Evolutionary conservation across 2,329 filamentous ascomycete genomes (phyloP).

Genomic region (Fonsecaea multimorphosa): DNA sequence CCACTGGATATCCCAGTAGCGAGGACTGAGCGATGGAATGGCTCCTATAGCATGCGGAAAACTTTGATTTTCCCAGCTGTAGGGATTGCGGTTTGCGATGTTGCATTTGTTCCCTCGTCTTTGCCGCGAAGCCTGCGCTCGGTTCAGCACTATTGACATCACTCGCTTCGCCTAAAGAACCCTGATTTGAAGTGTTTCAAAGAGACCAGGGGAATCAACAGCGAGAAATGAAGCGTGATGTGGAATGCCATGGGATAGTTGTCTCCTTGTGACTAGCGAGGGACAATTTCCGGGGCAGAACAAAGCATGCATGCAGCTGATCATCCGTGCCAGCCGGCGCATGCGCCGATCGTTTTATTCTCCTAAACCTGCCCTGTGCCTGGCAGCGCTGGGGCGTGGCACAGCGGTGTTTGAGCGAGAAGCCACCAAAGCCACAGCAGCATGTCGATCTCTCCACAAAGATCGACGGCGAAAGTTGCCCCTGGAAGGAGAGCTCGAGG

Average conservation of each 20-base stretch:
- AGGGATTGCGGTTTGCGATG: background rate
- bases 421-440: conserved; percentile 20
- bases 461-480: conserved; percentile 8
- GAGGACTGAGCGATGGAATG: background rate
- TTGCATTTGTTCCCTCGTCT: background rate
- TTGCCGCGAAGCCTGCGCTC: background rate
- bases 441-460: conserved; percentile 20
- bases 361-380: conserved; percentile 8
- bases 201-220: background rate
- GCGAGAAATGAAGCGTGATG: background rate
- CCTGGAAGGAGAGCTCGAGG: background rate
- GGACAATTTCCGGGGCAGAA: background rate
- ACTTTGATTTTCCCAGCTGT: background rate
- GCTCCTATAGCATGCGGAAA: background rate
- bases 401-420: conserved; percentile 5
- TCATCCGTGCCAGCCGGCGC: background rate
- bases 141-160: conserved; percentile 2
- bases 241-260: conserved; percentile 3
- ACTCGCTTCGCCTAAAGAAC: background rate
- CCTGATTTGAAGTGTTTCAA: background rate
- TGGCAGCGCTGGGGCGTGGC: conserved; percentile 1
- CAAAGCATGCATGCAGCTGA: background rate
- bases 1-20: no score
- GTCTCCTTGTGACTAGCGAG: no score
- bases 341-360: conserved; percentile 9